Evolutionary conservation across 2,329 filamentous ascomycete genomes (phyloP), one percentile per base, ranked within the genome.

Genomic region (Ophiosphaerella narmari): DNA sequence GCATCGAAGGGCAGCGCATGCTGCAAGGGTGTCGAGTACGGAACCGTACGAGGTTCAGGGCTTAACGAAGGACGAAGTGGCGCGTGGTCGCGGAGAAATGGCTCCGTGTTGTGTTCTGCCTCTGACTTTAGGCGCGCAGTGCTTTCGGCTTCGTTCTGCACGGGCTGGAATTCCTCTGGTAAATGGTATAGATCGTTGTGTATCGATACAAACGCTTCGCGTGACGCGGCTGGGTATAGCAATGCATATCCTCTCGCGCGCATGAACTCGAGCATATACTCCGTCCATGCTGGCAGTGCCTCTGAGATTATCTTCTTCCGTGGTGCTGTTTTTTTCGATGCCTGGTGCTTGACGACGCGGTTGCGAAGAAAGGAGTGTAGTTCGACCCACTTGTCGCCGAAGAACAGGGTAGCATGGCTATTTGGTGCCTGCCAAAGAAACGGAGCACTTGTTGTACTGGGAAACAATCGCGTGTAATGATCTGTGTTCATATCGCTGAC

Each of bases 381-480:
- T 60, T 96, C 90, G 11, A 83, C 77, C 94, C 94, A 99, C 66
- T 88, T 91, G 40, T 91, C 84, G 37, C 92, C 91, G 48, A 94
- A 86, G 68, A 93, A 87, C 8, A 99, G 79, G 9, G 86, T 84
- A 1, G 93, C 92, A 56, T 94, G 88, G 65, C 87, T 90, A 57
- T 86, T 89, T 5, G 93, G 92, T 2, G 86, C 85, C 73, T 96
- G 89, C 87, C 91, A 96, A 7, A 96, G 77, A 64, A 96, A 95
- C 0, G 88, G 80, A 0, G 82, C 81, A 29, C 48, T 62, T 5
- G 74, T 42, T 5, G 71, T 63, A 24, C 72, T 62, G 4, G 62
- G 43, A 39, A 56, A 63, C 26, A 61, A 33, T 18, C 59, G 57
- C 8, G 63, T 56, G 39, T 71, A 68, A 23, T 68, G 65, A 7